Conservation (phyloP, 2,329 filamentous ascomycete species). For the Xylariales sp. region DNA sequence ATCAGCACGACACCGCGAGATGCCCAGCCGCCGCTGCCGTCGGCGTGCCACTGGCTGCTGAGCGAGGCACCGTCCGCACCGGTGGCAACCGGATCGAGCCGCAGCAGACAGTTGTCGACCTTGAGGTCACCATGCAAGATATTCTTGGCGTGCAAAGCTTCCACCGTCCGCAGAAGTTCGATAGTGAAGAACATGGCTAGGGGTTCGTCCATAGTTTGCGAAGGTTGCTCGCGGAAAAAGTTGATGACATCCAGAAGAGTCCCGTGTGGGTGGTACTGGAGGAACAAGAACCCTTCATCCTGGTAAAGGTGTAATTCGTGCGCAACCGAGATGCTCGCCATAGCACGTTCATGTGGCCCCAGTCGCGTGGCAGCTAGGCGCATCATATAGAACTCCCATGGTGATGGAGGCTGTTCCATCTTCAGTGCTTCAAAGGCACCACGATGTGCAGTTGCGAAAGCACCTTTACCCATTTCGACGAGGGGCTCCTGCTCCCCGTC, state of each 20-base stretch:
- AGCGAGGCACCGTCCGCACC: conserved; percentile 47
- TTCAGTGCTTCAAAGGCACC: conserved; percentile 78
- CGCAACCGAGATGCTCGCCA: conserved; percentile 73
- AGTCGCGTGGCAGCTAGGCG: conserved; percentile 74
- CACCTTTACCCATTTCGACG: conserved; percentile 57
- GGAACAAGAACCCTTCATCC: conserved; percentile 84
- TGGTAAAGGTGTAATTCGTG: conserved; percentile 90
- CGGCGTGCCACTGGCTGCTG: conserved; percentile 62
- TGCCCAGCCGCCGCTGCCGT: conserved; percentile 74
- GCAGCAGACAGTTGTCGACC: conserved; percentile 89
- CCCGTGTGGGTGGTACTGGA: conserved; percentile 84
- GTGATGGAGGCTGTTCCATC: conserved; percentile 82
- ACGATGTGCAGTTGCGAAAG: conserved; percentile 53
- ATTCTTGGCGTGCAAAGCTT: conserved; percentile 74
- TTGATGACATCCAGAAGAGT: conserved; percentile 96
- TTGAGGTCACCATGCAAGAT: conserved; percentile 94
- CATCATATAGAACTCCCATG: conserved; percentile 98
- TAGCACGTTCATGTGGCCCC: conserved; percentile 64
- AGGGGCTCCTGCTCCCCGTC: conserved; percentile 34
- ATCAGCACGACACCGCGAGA: conserved; percentile 80
- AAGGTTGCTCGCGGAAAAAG: conserved; percentile 66
- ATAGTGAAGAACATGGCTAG: conserved; percentile 94
- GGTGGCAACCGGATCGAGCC: conserved; percentile 62
- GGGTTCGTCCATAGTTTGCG: conserved; percentile 79
- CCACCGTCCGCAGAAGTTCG: conserved; percentile 85